Evolutionary conservation across 352 stramenopile genomes (phyloP), one percentile per base, ranked within the genome.

Genomic region (Phytophthora fragariaefolia): DNA sequence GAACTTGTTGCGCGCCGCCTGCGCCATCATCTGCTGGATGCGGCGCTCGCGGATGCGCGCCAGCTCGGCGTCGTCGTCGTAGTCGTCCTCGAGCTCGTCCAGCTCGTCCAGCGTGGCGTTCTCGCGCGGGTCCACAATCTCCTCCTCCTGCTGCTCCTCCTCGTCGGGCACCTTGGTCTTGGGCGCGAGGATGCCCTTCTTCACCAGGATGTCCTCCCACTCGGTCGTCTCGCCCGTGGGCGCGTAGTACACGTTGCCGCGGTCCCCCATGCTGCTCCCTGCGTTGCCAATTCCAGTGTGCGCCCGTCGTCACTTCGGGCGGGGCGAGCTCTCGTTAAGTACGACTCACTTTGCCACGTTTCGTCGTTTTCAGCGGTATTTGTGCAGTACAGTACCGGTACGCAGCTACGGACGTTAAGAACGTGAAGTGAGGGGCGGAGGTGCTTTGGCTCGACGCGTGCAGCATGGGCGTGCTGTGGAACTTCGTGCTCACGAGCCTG

Each of bases 141-240:
- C 77, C 23, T 91, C 83, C 28, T 95, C 83, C 13, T 87, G 74
- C 38, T 85, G 57, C 28, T 93, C 74, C 46, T 87, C 80, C 58
- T 96, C 87, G 9, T 93, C 82, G 34, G 74, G 77, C 36, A 95
- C 89, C 74, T 96, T 96, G 40, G 83, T 93, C 85, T 95, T 96
- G 43, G 89, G 89, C 22, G 89, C 89, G 26, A 96, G 69, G 63
- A 96, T 96, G 6, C 89, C 89, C 63, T 93, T 93, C 75, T 95
- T 96, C 48, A 96, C 73, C 56, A 96, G 70, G 64, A 96, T 96
- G 55, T 96, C 89, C 72, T 96, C 89, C 89, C 89, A 96, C 74
- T 96, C 87, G 27, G 89, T 96, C 58, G 89, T 96, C 78, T 96
- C 89, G 64, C 89, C 89, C 66, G 89, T 96, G 18, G 86, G 86